phyloP scores from a whole-genome alignment of 805 yeast species.

The Wickerhamiella cacticola region DNA sequence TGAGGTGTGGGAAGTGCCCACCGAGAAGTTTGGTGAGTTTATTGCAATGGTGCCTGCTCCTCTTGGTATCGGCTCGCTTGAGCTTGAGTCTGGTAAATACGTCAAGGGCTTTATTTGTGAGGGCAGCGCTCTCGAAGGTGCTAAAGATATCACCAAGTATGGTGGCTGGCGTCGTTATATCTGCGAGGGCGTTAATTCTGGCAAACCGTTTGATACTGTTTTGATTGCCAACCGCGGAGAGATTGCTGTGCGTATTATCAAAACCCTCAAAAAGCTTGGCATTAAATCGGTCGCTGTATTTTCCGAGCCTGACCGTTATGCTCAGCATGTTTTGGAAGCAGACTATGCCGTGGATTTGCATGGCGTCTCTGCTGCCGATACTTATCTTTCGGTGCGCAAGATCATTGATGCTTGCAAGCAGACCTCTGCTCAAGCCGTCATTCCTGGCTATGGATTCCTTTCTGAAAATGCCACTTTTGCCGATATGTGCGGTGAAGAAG shows the following conservation, averaged over 20 bases:
- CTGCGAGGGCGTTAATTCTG: constrained; percentile 26
- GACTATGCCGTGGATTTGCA: constrained; percentile 69
- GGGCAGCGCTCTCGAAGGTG: constrained; percentile 53
- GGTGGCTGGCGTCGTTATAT: constrained; percentile 79
- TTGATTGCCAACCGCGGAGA: constrained; percentile 96
- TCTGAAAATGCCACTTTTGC: constrained; percentile 96
- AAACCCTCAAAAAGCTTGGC: constrained; percentile 67
- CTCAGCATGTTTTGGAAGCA: constrained; percentile 74
- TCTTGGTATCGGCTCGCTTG: constrained; percentile 87
- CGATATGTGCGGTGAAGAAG: constrained; percentile 70
- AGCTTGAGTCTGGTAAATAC: constrained; percentile 66
- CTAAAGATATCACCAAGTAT: constrained; percentile 67
- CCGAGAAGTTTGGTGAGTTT: constrained; percentile 66
- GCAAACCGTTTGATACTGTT: constrained; percentile 67
- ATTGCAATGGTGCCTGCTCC: constrained; percentile 88
- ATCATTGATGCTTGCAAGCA: constrained; percentile 74
- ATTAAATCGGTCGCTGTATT: constrained; percentile 78
- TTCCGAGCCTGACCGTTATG: constrained; percentile 80
- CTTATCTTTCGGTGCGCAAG: constrained; percentile 77
- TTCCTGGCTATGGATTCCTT: constrained; percentile 94
- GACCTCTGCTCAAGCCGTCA: constrained; percentile 83
- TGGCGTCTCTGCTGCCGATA: constrained; percentile 80
- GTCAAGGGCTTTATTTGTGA: constrained; percentile 93
- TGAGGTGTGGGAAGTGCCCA: constrained; percentile 77
- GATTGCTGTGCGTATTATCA: constrained; percentile 88